A percentile compares a stretch with the other conserved stretches of the same genome.
Conservation (phyloP, 169 alveolate genomes). For the Toxoplasma gondii region DNA sequence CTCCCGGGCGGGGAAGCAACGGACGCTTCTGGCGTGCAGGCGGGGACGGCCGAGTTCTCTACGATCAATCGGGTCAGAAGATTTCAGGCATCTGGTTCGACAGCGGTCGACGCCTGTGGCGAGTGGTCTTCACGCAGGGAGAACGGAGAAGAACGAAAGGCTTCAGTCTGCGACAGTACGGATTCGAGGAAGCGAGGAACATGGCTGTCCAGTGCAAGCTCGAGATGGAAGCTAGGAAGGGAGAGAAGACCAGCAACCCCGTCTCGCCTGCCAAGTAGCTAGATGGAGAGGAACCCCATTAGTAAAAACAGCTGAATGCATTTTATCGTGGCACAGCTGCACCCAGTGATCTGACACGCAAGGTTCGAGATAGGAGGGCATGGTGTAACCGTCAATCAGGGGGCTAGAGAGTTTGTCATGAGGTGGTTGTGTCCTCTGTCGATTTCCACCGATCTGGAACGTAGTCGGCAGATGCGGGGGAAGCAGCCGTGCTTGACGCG, state of each 20-base stretch:
- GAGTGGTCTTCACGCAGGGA: slow-evolving; percentile 24
- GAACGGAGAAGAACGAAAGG: slow-evolving; percentile 32
- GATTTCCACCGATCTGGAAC: too few species aligned
- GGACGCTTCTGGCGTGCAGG: slow-evolving; percentile 21
- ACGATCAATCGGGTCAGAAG: slow-evolving; percentile 14
- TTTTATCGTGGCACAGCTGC: too few species aligned
- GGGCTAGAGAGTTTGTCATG: too few species aligned
- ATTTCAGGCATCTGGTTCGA: slow-evolving; percentile 32
- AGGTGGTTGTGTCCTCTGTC: too few species aligned
- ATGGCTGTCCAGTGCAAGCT: slow-evolving; percentile 33
- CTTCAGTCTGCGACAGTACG: slow-evolving; percentile 31
- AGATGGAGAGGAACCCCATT: too few species aligned
- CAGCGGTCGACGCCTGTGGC: slow-evolving; percentile 37
- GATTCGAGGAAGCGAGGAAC: slow-evolving; percentile 36
- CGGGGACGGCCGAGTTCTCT: background rate
- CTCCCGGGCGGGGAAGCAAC: background rate
- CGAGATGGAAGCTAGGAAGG: slow-evolving; percentile 22
- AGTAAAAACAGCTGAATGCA: too few species aligned
- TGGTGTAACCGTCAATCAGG: too few species aligned
- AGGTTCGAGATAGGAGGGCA: too few species aligned
- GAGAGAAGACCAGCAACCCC: background rate
- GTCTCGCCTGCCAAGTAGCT: background rate
- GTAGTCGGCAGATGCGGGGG: too few species aligned
- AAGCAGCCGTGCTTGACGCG: too few species aligned
- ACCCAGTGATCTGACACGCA: too few species aligned